Percentiles rank a stretch among this genome's conserved stretches.
Conservation (phyloP, 306 rosid species). For the Adenanthera pavonina region DNA sequence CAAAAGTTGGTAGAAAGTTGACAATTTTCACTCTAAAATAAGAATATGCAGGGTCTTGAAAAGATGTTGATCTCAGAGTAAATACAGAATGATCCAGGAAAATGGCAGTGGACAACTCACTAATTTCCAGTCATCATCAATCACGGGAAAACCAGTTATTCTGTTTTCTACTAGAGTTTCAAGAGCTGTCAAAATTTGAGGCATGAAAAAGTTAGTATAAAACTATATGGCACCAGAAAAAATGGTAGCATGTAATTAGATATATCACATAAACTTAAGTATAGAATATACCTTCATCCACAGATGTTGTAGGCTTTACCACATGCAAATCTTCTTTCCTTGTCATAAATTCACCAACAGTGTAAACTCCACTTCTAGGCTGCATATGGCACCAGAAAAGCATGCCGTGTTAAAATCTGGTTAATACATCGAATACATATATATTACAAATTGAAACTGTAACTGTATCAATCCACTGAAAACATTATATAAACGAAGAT, state of each 20-base stretch:
- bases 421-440: conserved; percentile 3
- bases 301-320: conserved; percentile 87
- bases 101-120: conserved; percentile 50
- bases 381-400: conserved; percentile 35
- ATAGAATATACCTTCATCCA: conserved; percentile 77
- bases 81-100: neutral
- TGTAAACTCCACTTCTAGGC: conserved; percentile 68
- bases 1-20: neutral
- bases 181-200: conserved; percentile 65
- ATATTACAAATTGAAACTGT: neutral
- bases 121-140: conserved; percentile 87
- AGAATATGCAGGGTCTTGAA: conserved; percentile 4
- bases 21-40: conserved; percentile 1
- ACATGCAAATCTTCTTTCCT: conserved; percentile 73
- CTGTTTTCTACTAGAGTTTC: conserved; percentile 86
- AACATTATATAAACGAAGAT: neutral
- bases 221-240: neutral
- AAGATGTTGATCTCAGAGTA: neutral
- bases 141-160: conserved; percentile 95
- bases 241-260: conserved; percentile 6
- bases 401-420: conserved; percentile 31
- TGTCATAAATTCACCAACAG: conserved; percentile 96
- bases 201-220: conserved; percentile 36
- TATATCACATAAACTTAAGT: neutral
- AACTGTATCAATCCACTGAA: neutral